Evolutionary conservation across 2,329 filamentous ascomycete genomes (phyloP).

Genomic region (Alternaria viburni): DNA sequence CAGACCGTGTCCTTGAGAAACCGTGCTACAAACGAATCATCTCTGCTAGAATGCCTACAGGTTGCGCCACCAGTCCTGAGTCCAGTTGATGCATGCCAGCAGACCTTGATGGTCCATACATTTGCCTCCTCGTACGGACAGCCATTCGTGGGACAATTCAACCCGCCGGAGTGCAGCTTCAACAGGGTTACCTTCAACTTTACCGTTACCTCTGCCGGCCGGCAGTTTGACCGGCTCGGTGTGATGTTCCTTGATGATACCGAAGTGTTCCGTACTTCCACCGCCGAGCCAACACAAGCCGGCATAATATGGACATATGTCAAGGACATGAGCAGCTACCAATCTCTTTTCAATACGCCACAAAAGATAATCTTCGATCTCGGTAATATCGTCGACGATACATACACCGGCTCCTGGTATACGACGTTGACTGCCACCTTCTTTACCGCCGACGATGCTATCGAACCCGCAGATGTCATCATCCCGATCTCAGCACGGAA

Average conservation of each 20-base stretch:
- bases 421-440: conserved; percentile 77
- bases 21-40: conserved; percentile 32
- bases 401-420: conserved; percentile 76
- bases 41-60: conserved; percentile 69
- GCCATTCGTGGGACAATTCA: conserved; percentile 73
- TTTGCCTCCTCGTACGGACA: conserved; percentile 77
- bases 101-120: conserved; percentile 71
- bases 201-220: conserved; percentile 72
- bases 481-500: conserved; percentile 67
- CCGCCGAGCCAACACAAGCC: conserved; percentile 73
- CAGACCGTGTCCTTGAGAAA: conserved; percentile 22
- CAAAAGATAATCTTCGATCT: conserved; percentile 83
- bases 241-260: conserved; percentile 77
- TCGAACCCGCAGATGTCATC: conserved; percentile 65
- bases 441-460: conserved; percentile 59
- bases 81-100: conserved; percentile 55
- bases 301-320: conserved; percentile 79
- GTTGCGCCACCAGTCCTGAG: conserved; percentile 70
- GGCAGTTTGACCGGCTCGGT: conserved; percentile 78
- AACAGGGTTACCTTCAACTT: conserved; percentile 78
- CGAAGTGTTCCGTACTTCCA: conserved; percentile 84
- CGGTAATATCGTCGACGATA: conserved; percentile 70
- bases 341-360: conserved; percentile 69
- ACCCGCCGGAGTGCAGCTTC: conserved; percentile 72
- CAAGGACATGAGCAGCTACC: conserved; percentile 78